phyloP scores from a whole-genome alignment of 371 early-diverging fungal genomes.

The Saksenaea oblongispora region DNA sequence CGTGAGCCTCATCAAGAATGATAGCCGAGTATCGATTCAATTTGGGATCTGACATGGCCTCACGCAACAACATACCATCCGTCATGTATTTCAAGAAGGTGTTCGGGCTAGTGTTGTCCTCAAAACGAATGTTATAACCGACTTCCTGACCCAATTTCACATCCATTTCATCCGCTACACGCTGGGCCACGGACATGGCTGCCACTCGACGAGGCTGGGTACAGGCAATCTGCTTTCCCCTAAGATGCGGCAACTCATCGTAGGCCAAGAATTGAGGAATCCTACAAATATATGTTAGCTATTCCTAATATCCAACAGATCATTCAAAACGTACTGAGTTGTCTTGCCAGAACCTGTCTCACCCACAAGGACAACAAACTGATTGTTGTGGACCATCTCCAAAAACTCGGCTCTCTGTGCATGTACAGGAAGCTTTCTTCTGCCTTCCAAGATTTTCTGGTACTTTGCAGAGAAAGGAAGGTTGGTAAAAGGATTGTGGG shows the following conservation, averaged over 20 bases:
- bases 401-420: conserved; percentile 87
- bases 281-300: conserved; percentile 32
- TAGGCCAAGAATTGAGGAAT: conserved; percentile 95
- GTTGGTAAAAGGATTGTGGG: conserved; percentile 80
- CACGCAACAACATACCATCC: conserved; percentile 98
- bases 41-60: conserved; percentile 94
- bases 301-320: not conserved
- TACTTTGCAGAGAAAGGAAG: conserved; percentile 80
- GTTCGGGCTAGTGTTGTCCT: conserved; percentile 80
- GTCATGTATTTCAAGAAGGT: conserved; percentile 97
- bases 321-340: conserved; percentile 73
- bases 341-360: conserved; percentile 94
- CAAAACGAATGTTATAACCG: conserved; percentile 97
- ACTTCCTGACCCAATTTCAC: conserved; percentile 89
- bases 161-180: conserved; percentile 96
- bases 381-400: conserved; percentile 81
- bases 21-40: conserved; percentile 87
- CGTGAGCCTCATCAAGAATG: conserved; percentile 99
- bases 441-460: conserved; percentile 76
- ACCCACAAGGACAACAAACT: conserved; percentile 88
- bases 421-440: conserved; percentile 88
- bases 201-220: conserved; percentile 99
- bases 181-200: conserved; percentile 96
- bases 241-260: conserved; percentile 89
- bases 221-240: conserved; percentile 91